These are phyloP conservation scores for Kluyveromyces aestuarii DNA, from an alignment of 805 yeast species.

Conservation along the genomic window DNA sequence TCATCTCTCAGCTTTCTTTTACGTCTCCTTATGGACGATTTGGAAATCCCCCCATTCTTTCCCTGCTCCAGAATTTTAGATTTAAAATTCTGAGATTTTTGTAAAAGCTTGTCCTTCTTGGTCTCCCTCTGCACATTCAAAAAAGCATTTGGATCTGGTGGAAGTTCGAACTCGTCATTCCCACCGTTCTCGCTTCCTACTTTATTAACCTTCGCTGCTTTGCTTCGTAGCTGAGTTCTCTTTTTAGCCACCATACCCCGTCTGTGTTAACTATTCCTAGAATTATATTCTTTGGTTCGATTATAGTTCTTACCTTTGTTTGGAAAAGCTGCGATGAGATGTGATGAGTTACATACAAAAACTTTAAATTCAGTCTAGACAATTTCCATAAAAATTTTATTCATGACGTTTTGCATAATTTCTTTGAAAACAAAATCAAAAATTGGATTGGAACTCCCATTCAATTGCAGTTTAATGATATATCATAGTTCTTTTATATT, in stretches of 20 bases:
- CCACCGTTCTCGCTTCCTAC: constrained; percentile 4
- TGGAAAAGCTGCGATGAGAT: constrained; percentile 3
- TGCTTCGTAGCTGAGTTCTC: constrained; percentile 37
- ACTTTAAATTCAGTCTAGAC: neutral
- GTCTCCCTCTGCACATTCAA: constrained; percentile 44
- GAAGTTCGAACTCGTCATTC: constrained; percentile 10
- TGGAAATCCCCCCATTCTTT: constrained; percentile 43
- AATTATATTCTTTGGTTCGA: neutral
- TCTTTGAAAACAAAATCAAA: neutral
- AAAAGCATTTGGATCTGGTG: constrained; percentile 36
- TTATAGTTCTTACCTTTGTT: no score
- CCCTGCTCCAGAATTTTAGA: constrained; percentile 14
- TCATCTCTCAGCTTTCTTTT: constrained; percentile 55
- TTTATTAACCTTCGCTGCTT: constrained; percentile 25
- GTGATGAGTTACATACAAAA: neutral
- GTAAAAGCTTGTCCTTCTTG: constrained; percentile 43
- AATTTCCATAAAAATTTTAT: neutral
- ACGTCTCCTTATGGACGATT: constrained; percentile 55
- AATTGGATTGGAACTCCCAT: no score
- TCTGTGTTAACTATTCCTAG: neutral
- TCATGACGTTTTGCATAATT: neutral
- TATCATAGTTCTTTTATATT: no score
- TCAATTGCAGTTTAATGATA: no score
- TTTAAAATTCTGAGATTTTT: constrained; percentile 30
- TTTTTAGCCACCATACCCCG: constrained; percentile 35